Conservation (phyloP, 768 basidiomycete genomes). For the Candolleomyces aberdarensis region DNA sequence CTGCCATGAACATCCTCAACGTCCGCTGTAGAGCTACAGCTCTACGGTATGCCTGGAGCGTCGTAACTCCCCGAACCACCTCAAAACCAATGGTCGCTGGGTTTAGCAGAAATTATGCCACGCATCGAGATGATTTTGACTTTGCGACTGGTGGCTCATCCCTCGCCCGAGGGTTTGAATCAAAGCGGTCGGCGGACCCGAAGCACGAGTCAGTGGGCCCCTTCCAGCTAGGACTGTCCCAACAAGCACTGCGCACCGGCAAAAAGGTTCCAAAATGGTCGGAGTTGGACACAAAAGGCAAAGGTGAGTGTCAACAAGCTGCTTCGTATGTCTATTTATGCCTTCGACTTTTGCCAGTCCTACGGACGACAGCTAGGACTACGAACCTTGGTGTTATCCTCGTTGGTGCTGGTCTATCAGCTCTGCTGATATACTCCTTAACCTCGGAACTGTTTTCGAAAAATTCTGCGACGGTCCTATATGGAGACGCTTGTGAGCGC, state of each 20-base stretch:
- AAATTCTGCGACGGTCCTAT: conserved; percentile 83
- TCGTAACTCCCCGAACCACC: neutral
- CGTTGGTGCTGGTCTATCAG: conserved; percentile 78
- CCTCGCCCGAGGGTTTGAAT: conserved; percentile 65
- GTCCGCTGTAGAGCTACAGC: conserved; percentile 2
- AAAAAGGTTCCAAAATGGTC: conserved; percentile 74
- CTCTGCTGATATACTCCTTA: conserved; percentile 72
- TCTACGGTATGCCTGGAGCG: conserved; percentile 1
- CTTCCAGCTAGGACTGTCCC: conserved; percentile 70
- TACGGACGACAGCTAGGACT: conserved; percentile 48
- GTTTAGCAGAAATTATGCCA: conserved; percentile 39
- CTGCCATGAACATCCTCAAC: conserved; percentile 8
- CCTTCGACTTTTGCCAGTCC: conserved; percentile 28
- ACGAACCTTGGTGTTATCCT: conserved; percentile 56
- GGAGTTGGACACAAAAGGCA: conserved; percentile 71
- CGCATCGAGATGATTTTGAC: conserved; percentile 38
- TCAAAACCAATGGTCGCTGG: neutral
- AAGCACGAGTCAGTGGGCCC: conserved; percentile 70
- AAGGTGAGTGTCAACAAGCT: conserved; percentile 46
- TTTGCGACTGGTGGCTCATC: conserved; percentile 42
- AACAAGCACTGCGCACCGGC: conserved; percentile 47
- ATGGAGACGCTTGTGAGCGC: conserved; percentile 56
- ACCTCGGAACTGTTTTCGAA: conserved; percentile 84
- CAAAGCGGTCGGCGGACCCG: conserved; percentile 41
- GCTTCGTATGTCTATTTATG: neutral